Evolutionary conservation across 2,329 filamentous ascomycete species (phyloP), one percentile per base, ranked within the genome.

Genomic region (Diaporthe vexans): DNA sequence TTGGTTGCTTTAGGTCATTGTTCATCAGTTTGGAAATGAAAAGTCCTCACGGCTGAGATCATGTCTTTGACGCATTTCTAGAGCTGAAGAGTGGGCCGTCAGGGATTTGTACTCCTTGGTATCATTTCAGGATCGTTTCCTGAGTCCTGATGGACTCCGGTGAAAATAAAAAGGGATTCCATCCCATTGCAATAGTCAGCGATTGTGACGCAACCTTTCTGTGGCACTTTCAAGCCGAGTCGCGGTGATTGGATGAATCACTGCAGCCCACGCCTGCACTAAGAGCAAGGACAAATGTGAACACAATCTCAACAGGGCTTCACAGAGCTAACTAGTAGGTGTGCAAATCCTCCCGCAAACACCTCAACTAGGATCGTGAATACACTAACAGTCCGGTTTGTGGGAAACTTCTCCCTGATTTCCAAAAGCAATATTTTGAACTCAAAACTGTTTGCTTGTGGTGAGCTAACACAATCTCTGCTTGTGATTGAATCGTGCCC

Each of bases 1-100:
- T 71, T 48, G 71, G 71, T 40, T 75, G 71, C 33, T 54, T 72
- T 71, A 11, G 37, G 24, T 70, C 48, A 70, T 72, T 74, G 61
- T 21, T 51, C 57, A 63, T 63, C 57, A 54, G 48, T 48, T 29
- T 33, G 57, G 57, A 56, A 35, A 10, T 56, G 40, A 46, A 24
- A 46, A 43, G 57, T 63, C 46, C 29, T n/a, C n/a, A 43, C 26
- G 33, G 37, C 29, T 54, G 8, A 15, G 37, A 26, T 52, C 9
- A 7, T 37, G 15, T 26, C 15, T 19, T 9, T 33, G 17, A 5
- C 24, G 19, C 48, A 40, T 0, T 19, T 21, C 8, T 15, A 15
- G 21, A 21, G 24, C 6, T 63, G 40, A 8, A 29, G 26, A 11
- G 40, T 43, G 26, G 33, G 21, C 24, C 17, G 15, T 2, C 9